Conservation (phyloP, 2,329 filamentous ascomycete genomes). For the Mollisia scopiformis region DNA sequence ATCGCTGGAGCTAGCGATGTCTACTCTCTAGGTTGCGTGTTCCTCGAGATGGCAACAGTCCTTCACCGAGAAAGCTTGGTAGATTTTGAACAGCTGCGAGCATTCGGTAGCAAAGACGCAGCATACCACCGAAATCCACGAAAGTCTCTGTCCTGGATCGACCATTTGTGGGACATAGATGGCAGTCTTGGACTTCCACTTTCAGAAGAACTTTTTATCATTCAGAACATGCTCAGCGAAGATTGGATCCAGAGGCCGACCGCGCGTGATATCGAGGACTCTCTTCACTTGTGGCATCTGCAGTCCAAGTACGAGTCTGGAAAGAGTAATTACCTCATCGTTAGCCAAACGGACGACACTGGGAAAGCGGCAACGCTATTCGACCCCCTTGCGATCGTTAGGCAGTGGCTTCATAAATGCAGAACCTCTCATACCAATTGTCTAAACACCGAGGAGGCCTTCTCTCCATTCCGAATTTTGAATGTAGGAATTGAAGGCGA, state of each 20-base stretch:
- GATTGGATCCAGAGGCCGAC: slow-evolving; percentile 3
- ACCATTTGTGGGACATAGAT: slow-evolving; percentile 9
- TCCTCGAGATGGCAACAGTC: slow-evolving; percentile 11
- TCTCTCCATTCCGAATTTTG: slow-evolving; percentile 8
- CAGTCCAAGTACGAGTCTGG: not conserved
- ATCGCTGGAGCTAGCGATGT: slow-evolving; percentile 7
- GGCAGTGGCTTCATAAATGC: slow-evolving; percentile 1
- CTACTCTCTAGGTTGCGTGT: slow-evolving; percentile 10
- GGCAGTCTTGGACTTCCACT: slow-evolving; percentile 1
- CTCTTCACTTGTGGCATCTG: not conserved
- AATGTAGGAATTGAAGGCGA: slow-evolving; percentile 3
- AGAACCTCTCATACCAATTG: not conserved
- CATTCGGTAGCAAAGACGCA: not conserved
- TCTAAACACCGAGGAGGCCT: not conserved
- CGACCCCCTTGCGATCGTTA: not conserved
- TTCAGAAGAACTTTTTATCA: not conserved
- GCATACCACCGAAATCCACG: slow-evolving; percentile 1
- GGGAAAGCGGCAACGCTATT: not conserved
- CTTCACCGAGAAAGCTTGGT: not conserved
- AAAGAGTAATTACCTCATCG: slow-evolving; percentile 2
- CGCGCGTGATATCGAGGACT: slow-evolving; percentile 7
- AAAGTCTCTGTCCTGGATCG: slow-evolving; percentile 1
- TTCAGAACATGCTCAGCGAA: slow-evolving; percentile 1
- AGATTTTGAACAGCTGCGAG: slow-evolving; percentile 6
- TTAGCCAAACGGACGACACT: not conserved